phyloP scores from a whole-genome alignment of 192 early-diverging fungal species.

The Backusella sp. region DNA sequence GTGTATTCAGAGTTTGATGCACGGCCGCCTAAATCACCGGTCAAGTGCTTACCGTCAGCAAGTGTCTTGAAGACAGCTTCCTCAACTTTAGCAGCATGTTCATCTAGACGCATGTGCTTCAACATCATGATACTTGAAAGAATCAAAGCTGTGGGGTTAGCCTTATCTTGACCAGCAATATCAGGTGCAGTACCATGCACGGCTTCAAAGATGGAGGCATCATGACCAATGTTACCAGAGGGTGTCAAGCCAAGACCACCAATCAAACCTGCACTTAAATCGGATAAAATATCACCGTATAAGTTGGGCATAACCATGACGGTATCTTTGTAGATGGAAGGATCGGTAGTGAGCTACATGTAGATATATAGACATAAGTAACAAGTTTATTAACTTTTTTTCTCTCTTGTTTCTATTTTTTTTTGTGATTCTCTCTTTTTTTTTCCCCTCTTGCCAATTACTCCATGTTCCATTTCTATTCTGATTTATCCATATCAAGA shows the following conservation, averaged over 20 bases:
- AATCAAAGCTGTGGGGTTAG: slow-evolving; percentile 92
- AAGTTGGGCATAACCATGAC: slow-evolving; percentile 99
- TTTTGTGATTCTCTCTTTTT: not conserved
- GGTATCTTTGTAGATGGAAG: slow-evolving; percentile 77
- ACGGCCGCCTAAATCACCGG: slow-evolving; percentile 87
- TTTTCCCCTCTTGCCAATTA: not conserved
- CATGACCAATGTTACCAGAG: slow-evolving; percentile 96
- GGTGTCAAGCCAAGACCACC: slow-evolving; percentile 96
- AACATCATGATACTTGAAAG: slow-evolving; percentile 98
- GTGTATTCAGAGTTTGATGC: slow-evolving; percentile 83
- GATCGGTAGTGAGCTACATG: slow-evolving; percentile 89
- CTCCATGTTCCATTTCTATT: not conserved
- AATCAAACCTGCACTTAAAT: slow-evolving; percentile 96
- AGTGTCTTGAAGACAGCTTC: slow-evolving; percentile 87
- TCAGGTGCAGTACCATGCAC: slow-evolving; percentile 95
- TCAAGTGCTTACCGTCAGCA: slow-evolving; percentile 84
- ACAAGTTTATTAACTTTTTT: not conserved
- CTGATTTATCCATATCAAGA: not conserved
- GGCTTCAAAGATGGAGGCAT: slow-evolving; percentile 95
- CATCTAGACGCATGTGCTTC: slow-evolving; percentile 85
- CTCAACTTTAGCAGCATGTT: slow-evolving; percentile 82
- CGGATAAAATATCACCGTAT: slow-evolving; percentile 97
- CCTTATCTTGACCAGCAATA: slow-evolving; percentile 84
- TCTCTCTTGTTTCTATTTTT: not conserved
- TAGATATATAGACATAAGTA: not conserved